phyloP scores from a whole-genome alignment of 495 filamentous ascomycete genomes.

The Penicillium atrosanguineum region DNA sequence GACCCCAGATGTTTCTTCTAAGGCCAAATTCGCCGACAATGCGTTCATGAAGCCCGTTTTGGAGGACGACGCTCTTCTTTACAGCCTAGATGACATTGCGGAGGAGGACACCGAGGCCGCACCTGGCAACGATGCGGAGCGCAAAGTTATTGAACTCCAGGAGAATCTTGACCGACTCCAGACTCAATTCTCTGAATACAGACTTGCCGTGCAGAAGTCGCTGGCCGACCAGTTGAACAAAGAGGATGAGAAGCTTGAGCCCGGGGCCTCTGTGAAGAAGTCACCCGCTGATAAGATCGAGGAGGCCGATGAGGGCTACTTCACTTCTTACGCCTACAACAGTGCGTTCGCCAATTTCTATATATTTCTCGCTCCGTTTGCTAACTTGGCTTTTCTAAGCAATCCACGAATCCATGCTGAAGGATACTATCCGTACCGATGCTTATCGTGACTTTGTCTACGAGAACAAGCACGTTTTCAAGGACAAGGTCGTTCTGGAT shows the following conservation, averaged over 20 bases:
- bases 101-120: conserved; percentile 29
- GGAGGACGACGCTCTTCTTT: conserved; percentile 86
- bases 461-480: conserved; percentile 85
- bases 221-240: conserved; percentile 66
- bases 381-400: conserved; percentile 41
- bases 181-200: conserved; percentile 69
- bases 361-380: neutral
- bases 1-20: conserved; percentile 54
- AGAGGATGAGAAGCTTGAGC: conserved; percentile 38
- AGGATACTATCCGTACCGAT: conserved; percentile 66
- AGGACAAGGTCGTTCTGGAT: conserved; percentile 86
- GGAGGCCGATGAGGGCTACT: conserved; percentile 63
- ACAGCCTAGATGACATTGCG: conserved; percentile 75
- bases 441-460: conserved; percentile 71
- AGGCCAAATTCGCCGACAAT: conserved; percentile 66
- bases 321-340: conserved; percentile 77
- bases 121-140: conserved; percentile 39
- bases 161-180: conserved; percentile 62
- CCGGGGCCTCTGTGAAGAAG: conserved; percentile 17
- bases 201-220: conserved; percentile 63
- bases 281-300: conserved; percentile 23
- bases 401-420: conserved; percentile 92
- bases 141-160: conserved; percentile 65
- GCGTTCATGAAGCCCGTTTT: conserved; percentile 76
- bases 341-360: conserved; percentile 38